Evolutionary conservation across 2,329 filamentous ascomycete genomes (phyloP), one percentile per base, ranked within the genome.

Genomic region (Amphichorda felina): DNA sequence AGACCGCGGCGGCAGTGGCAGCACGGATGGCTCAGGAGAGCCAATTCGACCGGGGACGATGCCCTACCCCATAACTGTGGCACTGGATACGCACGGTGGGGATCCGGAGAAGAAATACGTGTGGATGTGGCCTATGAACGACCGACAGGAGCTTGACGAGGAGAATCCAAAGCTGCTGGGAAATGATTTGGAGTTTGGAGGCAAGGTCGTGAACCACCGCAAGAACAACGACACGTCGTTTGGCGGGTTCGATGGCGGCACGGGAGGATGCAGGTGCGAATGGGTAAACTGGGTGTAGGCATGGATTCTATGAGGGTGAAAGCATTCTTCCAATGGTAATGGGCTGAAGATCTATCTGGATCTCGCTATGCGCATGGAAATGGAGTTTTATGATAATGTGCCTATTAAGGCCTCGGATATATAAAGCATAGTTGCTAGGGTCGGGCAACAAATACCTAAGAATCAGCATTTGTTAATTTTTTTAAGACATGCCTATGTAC

Each of bases 221-320:
- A 58, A 53, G 2, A 53, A 56, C 16, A 55, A 51, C 1, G 59
- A 75, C 40, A 45, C 54, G 9, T 63, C 57, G 18, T 57, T 71
- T 38, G 76, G 76, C 2, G 76, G 75, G 1, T 68, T 72, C 43
- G 75, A 81, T 50, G 76, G 76, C 16, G 76, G 75, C 26, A 68
- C 63, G 1, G 74, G 75, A 13, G 76, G 76, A 2, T 80, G 75
- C 48, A 63, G 58, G 51, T 80, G 75, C 50, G 59, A 67, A 44
- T 80, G 74, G 70, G 60, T 63, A 38, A 80, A 80, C 40, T 75
- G 55, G 55, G 41, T 48, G 13, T 49, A 36, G 42, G 30, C 11
- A 15, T 25, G 8, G 24, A 24, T 24, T 24, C 6, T 24, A 24
- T 24, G 21, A n/a, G n/a, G n/a, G n/a, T n/a, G n/a, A n/a, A n/a